Evolutionary conservation across 257 asterid genomes (phyloP).

Genomic region (Solanum tacnaense): DNA sequence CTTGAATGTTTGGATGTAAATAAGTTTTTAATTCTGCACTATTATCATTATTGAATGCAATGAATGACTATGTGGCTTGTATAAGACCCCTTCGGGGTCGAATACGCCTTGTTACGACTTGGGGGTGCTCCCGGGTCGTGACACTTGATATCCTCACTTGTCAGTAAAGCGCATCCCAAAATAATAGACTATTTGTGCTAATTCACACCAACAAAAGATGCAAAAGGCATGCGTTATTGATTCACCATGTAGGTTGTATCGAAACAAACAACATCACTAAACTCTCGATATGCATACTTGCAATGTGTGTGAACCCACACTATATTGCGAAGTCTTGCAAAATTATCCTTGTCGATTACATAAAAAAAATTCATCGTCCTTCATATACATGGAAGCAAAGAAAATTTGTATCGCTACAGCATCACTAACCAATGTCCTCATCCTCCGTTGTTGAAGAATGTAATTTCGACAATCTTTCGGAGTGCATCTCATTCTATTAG

Average conservation of each 20-base stretch:
- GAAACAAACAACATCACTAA: neutral
- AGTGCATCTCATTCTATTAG: too few relatives aligned
- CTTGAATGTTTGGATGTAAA: too few relatives aligned
- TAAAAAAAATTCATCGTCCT: neutral
- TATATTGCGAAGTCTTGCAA: neutral
- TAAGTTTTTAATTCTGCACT: too few relatives aligned
- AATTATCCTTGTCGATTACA: neutral
- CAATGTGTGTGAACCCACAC: neutral
- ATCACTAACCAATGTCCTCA: neutral
- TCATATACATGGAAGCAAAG: neutral
- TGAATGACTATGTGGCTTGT: too few relatives aligned
- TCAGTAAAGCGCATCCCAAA: neutral
- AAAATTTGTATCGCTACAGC: neutral
- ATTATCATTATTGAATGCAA: too few relatives aligned
- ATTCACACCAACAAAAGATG: neutral
- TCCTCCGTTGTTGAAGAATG: neutral
- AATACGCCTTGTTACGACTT: too few relatives aligned
- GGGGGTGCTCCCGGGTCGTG: too few relatives aligned
- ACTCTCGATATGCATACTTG: neutral
- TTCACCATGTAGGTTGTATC: neutral
- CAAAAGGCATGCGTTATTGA: neutral
- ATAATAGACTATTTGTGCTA: neutral
- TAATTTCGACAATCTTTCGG: neutral
- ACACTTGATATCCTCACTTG: neutral
- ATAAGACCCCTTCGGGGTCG: too few relatives aligned